Conservation (phyloP, 352 stramenopile species). For the Elongisporangium undulatum region DNA sequence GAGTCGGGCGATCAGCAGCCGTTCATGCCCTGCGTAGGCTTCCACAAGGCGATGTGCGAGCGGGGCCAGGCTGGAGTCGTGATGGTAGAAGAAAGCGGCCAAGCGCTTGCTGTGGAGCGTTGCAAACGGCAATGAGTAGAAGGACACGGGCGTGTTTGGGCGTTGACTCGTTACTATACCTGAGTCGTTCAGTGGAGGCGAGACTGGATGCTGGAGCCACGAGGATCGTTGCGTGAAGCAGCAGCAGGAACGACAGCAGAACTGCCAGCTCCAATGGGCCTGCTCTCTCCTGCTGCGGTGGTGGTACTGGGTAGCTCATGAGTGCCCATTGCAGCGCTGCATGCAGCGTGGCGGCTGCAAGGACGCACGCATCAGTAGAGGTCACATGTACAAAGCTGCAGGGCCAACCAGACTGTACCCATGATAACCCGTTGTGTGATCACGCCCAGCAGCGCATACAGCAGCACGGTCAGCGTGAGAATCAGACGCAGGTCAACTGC, state of each 20-base stretch:
- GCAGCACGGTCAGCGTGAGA: too few relatives aligned
- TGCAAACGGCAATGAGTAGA: background rate
- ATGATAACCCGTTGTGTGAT: too few relatives aligned
- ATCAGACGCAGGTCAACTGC: too few relatives aligned
- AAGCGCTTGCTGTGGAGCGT: constrained; percentile 22
- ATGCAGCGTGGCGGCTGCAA: constrained; percentile 2
- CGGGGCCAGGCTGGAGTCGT: constrained; percentile 38
- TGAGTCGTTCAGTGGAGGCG: constrained; percentile 21
- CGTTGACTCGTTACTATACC: constrained; percentile 8
- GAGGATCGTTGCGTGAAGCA: constrained; percentile 27
- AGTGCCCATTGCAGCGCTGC: constrained; percentile 13
- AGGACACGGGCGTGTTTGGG: background rate
- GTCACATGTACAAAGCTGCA: too few relatives aligned
- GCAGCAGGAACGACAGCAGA: constrained; percentile 23
- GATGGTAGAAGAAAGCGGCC: constrained; percentile 34
- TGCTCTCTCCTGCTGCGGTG: background rate
- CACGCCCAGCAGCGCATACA: too few relatives aligned
- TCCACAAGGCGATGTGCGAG: constrained; percentile 35
- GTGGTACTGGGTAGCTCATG: constrained; percentile 1
- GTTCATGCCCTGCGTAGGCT: constrained; percentile 52
- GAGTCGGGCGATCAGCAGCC: constrained; percentile 42
- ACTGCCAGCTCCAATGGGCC: constrained; percentile 22
- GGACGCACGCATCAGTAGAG: background rate
- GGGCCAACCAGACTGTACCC: too few relatives aligned
- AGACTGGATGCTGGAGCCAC: constrained; percentile 36